These are phyloP conservation scores for Discostella pseudostelligera DNA, from an alignment of 108 stramenopile species.

Conservation along the genomic window DNA sequence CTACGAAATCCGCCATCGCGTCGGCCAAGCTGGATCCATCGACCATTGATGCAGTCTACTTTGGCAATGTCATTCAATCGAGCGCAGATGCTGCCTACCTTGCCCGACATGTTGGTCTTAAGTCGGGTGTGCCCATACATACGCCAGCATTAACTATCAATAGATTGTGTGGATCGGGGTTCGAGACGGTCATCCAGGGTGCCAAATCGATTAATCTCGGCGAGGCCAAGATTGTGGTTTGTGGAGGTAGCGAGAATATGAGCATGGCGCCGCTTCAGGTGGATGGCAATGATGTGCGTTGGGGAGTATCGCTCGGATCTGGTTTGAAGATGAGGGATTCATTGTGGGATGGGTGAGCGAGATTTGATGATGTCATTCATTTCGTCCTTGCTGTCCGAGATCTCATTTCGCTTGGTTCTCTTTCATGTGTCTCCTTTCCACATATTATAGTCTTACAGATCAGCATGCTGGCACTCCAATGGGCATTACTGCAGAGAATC, in stretches of 20 bases:
- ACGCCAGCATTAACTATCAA: conserved; percentile 95
- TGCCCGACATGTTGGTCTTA: conserved; percentile 90
- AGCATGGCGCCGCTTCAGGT: conserved; percentile 85
- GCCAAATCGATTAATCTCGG: conserved; percentile 88
- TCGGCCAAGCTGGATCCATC: conserved; percentile 68
- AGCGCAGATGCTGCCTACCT: conserved; percentile 91
- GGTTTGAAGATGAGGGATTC: conserved; percentile 74
- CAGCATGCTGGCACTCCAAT: conserved; percentile 86
- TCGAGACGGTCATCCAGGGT: conserved; percentile 93
- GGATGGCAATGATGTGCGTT: conserved; percentile 85
- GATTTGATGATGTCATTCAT: conserved; percentile 10
- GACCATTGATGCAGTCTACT: conserved; percentile 82
- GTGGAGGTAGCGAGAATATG: conserved; percentile 98
- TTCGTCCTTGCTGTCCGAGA: neutral
- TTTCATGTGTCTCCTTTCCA: conserved; percentile 52
- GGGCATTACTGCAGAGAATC: conserved; percentile 98
- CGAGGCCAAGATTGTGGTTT: conserved; percentile 82
- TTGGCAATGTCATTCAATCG: conserved; percentile 97
- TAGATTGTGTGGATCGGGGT: conserved; percentile 96
- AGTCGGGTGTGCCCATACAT: conserved; percentile 67
- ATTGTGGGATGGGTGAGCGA: conserved; percentile 63
- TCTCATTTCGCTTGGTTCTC: conserved; percentile 31
- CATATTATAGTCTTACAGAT: conserved; percentile 85
- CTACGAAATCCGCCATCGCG: conserved; percentile 79
- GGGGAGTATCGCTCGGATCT: conserved; percentile 85